These are phyloP conservation scores for Coniella vitis DNA, from an alignment of 2,329 filamentous ascomycete species.

Conservation along the genomic window DNA sequence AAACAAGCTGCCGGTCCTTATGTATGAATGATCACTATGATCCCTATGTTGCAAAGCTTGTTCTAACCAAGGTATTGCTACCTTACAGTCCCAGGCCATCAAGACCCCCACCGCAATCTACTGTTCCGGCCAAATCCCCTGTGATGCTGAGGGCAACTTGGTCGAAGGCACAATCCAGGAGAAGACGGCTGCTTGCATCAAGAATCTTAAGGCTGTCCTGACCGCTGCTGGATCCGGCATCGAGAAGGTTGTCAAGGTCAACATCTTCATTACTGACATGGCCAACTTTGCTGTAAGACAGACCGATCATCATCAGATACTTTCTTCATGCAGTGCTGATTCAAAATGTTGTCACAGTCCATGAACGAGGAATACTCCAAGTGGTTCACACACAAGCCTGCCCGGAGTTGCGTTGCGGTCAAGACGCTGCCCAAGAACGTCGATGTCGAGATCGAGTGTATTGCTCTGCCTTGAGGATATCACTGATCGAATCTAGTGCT, in stretches of 20 bases:
- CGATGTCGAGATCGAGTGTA: constrained; percentile 84
- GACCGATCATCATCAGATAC: neutral
- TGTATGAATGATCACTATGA: constrained; percentile 33
- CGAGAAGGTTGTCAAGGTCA: constrained; percentile 80
- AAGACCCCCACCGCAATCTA: constrained; percentile 60
- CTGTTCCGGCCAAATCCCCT: constrained; percentile 66
- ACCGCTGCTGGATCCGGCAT: constrained; percentile 73
- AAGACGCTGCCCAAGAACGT: constrained; percentile 83
- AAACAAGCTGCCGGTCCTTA: constrained; percentile 54
- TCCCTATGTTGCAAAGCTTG: neutral
- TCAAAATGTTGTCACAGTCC: constrained; percentile 32
- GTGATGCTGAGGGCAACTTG: constrained; percentile 48
- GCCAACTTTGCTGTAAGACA: constrained; percentile 61
- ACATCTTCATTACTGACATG: constrained; percentile 91
- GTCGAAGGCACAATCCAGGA: constrained; percentile 55
- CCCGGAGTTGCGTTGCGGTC: constrained; percentile 84
- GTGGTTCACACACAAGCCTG: constrained; percentile 77
- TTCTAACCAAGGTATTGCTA: constrained; percentile 1
- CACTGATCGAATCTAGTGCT: neutral
- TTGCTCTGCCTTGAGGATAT: constrained; percentile 55
- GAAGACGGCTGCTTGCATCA: constrained; percentile 56
- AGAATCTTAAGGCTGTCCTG: constrained; percentile 80
- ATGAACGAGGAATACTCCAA: constrained; percentile 85
- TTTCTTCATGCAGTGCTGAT: no score
- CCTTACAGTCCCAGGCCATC: constrained; percentile 54